Evolutionary conservation across 2,329 filamentous ascomycete genomes (phyloP).

Genomic region (Ceratocystis colombiana): DNA sequence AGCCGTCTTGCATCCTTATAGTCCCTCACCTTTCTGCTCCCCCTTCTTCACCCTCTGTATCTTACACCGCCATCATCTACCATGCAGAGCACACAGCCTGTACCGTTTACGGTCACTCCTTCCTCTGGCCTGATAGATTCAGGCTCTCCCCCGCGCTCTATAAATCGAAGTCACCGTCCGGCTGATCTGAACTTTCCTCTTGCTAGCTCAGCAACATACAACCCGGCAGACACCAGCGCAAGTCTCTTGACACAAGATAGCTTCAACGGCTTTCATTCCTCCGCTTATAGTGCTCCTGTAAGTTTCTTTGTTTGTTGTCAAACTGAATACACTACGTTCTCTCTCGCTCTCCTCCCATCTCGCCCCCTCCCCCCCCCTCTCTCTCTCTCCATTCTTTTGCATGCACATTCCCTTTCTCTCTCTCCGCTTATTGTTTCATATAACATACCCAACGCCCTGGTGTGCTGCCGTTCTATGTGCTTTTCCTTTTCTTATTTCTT

Average conservation of each 20-base stretch:
- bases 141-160: slow-evolving; percentile 5
- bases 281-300: background rate
- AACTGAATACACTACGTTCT: background rate
- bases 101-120: background rate
- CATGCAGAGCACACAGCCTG: slow-evolving; percentile 2
- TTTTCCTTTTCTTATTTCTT: background rate
- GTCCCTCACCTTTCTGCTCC: background rate
- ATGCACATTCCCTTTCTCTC: background rate
- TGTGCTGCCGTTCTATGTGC: background rate
- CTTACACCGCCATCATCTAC: background rate
- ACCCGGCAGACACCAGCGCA: background rate
- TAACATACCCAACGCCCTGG: background rate
- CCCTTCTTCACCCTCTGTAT: background rate
- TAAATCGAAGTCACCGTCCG: slow-evolving; percentile 7
- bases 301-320: background rate
- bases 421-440: background rate
- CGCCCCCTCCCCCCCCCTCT: background rate
- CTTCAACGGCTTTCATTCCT: background rate
- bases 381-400: background rate
- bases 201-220: background rate
- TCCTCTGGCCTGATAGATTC: background rate
- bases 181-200: background rate
- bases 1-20: background rate
- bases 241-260: background rate
- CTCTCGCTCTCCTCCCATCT: background rate